Percentiles rank a stretch among this genome's conserved stretches.
Evolutionary conservation across 202 grass and related monocot genomes (phyloP).

Genomic region (Elaeis oleifera): DNA sequence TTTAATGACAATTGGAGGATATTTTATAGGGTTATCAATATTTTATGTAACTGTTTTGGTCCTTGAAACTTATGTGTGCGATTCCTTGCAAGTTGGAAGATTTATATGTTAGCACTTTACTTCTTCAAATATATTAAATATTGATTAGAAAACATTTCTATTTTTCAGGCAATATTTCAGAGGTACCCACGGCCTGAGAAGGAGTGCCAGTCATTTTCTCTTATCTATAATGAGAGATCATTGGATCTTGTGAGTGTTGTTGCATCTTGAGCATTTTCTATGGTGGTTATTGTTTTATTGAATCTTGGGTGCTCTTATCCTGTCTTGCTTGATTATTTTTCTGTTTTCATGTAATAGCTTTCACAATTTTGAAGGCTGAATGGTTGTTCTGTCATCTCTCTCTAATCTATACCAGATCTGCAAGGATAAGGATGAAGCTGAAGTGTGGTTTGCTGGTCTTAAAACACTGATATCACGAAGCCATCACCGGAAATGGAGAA

Average conservation of each 20-base stretch:
- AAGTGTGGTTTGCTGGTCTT: slow-evolving; percentile 98
- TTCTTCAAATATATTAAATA: no score
- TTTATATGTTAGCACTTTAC: no score
- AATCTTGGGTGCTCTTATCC: neutral
- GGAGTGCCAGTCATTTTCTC: slow-evolving; percentile 99
- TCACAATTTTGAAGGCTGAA: neutral
- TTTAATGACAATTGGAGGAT: no score
- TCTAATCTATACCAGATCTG: slow-evolving; percentile 61
- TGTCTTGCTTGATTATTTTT: slow-evolving; percentile 6
- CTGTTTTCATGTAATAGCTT: slow-evolving; percentile 5
- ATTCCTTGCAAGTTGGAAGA: no score
- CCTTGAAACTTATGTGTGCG: no score
- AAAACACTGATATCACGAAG: slow-evolving; percentile 87
- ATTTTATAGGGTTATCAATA: no score
- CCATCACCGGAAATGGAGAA: slow-evolving; percentile 77
- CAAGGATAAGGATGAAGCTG: slow-evolving; percentile 99
- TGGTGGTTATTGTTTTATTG: slow-evolving; percentile 16
- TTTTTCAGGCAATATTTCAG: slow-evolving; percentile 92
- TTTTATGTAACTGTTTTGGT: no score
- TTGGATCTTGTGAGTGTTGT: slow-evolving; percentile 85
- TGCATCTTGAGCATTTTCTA: slow-evolving; percentile 1
- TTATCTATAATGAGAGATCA: slow-evolving; percentile 84
- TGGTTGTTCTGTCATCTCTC: neutral
- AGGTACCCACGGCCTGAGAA: slow-evolving; percentile 98
- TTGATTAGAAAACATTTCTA: neutral